Percentiles rank a stretch among this genome's conserved stretches.
Evolutionary conservation across 2,329 filamentous ascomycete species (phyloP).

Genomic region (Dothiorella sarmentorum): DNA sequence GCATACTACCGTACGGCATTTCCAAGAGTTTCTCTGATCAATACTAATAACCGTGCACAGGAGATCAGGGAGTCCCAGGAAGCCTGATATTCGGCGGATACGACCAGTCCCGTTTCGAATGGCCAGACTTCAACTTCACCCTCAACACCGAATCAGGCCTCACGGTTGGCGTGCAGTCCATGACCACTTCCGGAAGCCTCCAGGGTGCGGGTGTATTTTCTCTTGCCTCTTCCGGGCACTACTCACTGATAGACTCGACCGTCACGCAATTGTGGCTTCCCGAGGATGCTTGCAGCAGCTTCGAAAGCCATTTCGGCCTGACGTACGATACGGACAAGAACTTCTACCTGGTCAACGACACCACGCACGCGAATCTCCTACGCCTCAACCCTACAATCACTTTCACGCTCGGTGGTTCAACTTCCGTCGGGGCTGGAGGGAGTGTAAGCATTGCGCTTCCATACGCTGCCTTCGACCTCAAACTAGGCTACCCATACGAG

Average conservation of each 20-base stretch:
- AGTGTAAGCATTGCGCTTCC: not conserved
- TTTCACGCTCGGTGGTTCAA: slow-evolving; percentile 29
- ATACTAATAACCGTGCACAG: not conserved
- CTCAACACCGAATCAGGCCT: not conserved
- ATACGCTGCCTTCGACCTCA: not conserved
- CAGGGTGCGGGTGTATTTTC: not conserved
- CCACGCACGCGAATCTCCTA: slow-evolving; percentile 31
- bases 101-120: slow-evolving; percentile 37
- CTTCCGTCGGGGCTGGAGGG: not conserved
- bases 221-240: slow-evolving; percentile 12
- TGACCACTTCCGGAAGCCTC: not conserved
- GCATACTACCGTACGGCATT: slow-evolving; percentile 28
- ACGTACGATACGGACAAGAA: slow-evolving; percentile 36
- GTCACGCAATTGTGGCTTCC: slow-evolving; percentile 26
- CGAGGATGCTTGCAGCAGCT: slow-evolving; percentile 34
- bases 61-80: slow-evolving; percentile 30
- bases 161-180: not conserved
- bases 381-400: slow-evolving; percentile 35
- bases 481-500: not conserved
- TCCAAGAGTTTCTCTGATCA: not conserved
- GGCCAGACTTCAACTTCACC: slow-evolving; percentile 26
- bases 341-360: slow-evolving; percentile 40
- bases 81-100: slow-evolving; percentile 43
- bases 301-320: slow-evolving; percentile 40
- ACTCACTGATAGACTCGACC: slow-evolving; percentile 31